Base-by-base conservation (phyloP, 345 rosid genomes). In the Pistacia integerrima region DNA sequence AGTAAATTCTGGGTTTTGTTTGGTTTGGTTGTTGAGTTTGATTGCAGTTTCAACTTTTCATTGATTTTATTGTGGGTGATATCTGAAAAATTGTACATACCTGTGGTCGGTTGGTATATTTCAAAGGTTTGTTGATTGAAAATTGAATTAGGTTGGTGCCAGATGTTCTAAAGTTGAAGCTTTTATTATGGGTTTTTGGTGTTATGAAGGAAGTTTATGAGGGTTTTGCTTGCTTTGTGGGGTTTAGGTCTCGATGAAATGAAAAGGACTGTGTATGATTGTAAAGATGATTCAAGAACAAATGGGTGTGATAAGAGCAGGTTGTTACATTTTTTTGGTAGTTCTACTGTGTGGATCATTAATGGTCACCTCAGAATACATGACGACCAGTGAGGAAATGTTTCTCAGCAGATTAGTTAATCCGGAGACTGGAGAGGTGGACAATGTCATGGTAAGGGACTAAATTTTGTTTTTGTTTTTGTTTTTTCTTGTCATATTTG, bases 381-480 rank as follows among this genome's bases (percentile, higher is more conserved):
- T 77, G 72, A 28, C 51, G 74, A 82, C 63, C 13, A 69, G 77
- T 77, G 89, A 92, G 77, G 89, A 86, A 79, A 77, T 59, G 73
- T 73, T 83, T 69, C 78, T 74, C 51, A 74, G 78, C 72, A 85
- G 81, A 72, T 76, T 89, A 79, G 74, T 81, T 36, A 83, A 88
- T 76, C 92, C 86, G 22, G 83, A 75, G 28, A 88, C 87, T 22
- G 83, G 90, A 71, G 76, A 83, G 88, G 81, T 81, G 69, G 84
- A 91, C 74, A 77, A 83, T 44, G 72, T 80, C 67, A 73, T 72
- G 93, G 99, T 96, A 88, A 68, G 75, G 48, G 56, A 44, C 58
- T 35, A 30, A 52, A 36, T 61, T 48, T 64, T 74, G 35, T 73
- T 69, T 69, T 64, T 74, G 35, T 73, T 69, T 69, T 63, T 60